These are phyloP conservation scores for Phyllosticta ampelicida DNA, from an alignment of 2,329 filamentous ascomycete genomes.

Conservation along the genomic window DNA sequence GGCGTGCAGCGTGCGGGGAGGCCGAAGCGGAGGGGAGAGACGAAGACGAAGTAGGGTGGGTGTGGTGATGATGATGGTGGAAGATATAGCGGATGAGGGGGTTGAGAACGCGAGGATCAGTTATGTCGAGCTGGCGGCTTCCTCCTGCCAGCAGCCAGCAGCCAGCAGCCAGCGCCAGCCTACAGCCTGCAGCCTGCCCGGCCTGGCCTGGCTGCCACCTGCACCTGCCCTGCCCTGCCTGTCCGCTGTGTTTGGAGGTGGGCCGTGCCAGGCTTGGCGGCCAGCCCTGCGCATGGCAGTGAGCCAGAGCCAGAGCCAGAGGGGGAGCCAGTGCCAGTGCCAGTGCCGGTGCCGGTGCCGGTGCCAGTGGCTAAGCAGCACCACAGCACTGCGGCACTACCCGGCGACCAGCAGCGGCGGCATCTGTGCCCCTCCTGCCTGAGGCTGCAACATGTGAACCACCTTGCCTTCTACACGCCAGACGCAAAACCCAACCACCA, in stretches of 20 bases:
- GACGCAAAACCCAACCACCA: slow-evolving; percentile 4
- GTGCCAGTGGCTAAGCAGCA: no score
- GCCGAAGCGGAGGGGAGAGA: neutral
- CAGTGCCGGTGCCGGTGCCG: no score
- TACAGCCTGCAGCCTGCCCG: no score
- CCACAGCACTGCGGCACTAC: no score
- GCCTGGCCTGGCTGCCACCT: neutral
- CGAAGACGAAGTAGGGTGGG: neutral
- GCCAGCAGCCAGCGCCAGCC: no score
- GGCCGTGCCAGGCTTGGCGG: neutral
- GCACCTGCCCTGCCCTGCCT: neutral
- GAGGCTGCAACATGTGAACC: slow-evolving; percentile 8
- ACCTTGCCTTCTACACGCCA: neutral
- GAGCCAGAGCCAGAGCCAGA: no score
- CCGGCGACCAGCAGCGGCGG: no score
- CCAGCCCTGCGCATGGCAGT: slow-evolving; percentile 9
- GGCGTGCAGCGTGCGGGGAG: neutral
- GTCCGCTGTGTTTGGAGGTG: no score
- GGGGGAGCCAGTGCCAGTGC: no score
- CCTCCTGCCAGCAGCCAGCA: no score
- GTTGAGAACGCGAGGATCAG: neutral
- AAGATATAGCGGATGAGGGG: neutral
- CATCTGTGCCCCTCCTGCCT: neutral
- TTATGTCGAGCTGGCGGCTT: neutral
- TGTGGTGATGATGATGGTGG: neutral